Conservation (phyloP, 2,329 filamentous ascomycete genomes). For the Aspergillus terreus region DNA sequence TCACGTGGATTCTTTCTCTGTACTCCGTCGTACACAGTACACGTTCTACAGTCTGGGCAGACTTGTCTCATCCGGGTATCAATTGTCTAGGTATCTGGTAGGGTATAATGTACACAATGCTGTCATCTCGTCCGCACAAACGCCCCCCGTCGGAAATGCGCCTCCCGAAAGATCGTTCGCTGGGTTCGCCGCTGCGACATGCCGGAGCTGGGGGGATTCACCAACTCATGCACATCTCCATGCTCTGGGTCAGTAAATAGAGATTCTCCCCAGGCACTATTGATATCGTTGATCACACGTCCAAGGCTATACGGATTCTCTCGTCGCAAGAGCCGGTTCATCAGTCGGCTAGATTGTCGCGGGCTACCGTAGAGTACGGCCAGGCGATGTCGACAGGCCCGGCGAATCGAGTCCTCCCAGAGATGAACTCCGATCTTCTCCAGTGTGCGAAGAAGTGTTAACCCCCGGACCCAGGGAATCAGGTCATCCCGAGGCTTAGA, state of each 20-base stretch:
- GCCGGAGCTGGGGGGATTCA: slow-evolving; percentile 20
- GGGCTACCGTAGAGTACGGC: slow-evolving; percentile 33
- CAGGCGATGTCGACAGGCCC: slow-evolving; percentile 35
- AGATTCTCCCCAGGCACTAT: slow-evolving; percentile 31
- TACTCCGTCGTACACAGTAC: too few species aligned
- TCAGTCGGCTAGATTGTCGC: slow-evolving; percentile 25
- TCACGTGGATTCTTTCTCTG: background rate
- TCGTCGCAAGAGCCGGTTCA: slow-evolving; percentile 35
- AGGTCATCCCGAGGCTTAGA: slow-evolving; percentile 21
- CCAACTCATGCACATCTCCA: slow-evolving; percentile 16
- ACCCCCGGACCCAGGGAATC: slow-evolving; percentile 37
- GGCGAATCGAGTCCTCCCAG: slow-evolving; percentile 23
- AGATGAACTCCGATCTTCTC: slow-evolving; percentile 34
- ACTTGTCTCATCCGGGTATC: too few species aligned
- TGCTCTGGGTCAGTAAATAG: slow-evolving; percentile 26
- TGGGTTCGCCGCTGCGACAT: slow-evolving; percentile 9
- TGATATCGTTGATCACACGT: slow-evolving; percentile 30
- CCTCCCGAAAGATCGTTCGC: background rate
- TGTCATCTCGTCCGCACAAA: background rate
- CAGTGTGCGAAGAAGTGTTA: slow-evolving; percentile 37
- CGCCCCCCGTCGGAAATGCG: background rate
- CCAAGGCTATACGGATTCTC: slow-evolving; percentile 32
- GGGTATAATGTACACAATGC: background rate
- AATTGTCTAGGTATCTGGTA: too few species aligned
- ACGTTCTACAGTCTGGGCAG: too few species aligned